Conservation (phyloP, 768 basidiomycete genomes). For the Lactarius hatsudake region DNA sequence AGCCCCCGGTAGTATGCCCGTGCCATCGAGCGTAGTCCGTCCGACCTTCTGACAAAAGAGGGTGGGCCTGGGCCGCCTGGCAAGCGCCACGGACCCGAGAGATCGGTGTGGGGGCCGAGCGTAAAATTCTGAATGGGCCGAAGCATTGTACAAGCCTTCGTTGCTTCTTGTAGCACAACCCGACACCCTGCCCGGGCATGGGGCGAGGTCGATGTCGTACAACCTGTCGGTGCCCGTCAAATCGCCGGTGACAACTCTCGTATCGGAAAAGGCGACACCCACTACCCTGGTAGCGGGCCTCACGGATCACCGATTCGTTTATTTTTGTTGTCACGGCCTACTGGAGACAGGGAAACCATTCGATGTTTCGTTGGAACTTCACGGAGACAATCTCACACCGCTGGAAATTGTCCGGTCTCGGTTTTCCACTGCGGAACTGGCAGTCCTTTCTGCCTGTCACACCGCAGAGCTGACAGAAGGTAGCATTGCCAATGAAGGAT, state of each 20-base stretch:
- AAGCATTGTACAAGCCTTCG: not conserved
- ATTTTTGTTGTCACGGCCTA: slow-evolving; percentile 16
- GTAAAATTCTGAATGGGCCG: too few species aligned
- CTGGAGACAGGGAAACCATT: slow-evolving; percentile 2
- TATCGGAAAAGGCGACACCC: not conserved
- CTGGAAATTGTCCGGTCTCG: slow-evolving; percentile 4
- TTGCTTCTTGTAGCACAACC: not conserved
- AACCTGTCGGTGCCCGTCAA: not conserved
- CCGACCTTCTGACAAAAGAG: too few species aligned
- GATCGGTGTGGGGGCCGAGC: too few species aligned
- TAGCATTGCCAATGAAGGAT: slow-evolving; percentile 11
- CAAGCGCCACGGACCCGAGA: too few species aligned
- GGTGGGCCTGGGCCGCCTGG: too few species aligned
- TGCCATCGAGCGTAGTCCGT: too few species aligned
- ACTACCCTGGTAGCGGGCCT: not conserved
- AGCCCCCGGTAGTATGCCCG: too few species aligned
- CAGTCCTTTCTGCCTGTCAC: slow-evolving; percentile 20
- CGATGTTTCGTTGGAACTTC: slow-evolving; percentile 3
- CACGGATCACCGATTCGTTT: not conserved
- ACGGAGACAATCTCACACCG: not conserved
- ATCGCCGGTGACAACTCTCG: not conserved
- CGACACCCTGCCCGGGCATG: not conserved
- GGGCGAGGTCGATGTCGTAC: not conserved
- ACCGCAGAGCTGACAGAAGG: slow-evolving; percentile 5
- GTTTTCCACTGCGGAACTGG: slow-evolving; percentile 3